Evolutionary conservation across 306 rosid species (phyloP).

Genomic region (Quillaja saponaria): DNA sequence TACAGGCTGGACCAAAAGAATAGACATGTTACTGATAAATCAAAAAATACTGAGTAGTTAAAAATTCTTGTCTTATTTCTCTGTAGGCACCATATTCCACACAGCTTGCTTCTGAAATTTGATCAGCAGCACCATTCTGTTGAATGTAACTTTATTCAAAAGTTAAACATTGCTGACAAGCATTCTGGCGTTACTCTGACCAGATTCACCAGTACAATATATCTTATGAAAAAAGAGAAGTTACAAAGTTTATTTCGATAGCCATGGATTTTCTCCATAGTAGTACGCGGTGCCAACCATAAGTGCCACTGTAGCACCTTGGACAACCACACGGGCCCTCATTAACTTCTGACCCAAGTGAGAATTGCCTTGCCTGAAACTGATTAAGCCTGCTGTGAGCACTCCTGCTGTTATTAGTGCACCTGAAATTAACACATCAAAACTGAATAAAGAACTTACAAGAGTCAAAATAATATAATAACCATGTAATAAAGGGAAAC

Average conservation of each 20-base stretch:
- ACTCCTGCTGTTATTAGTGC: constrained; percentile 84
- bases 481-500: not conserved
- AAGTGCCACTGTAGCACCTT: constrained; percentile 87
- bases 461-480: not conserved
- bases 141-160: not conserved
- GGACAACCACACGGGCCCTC: constrained; percentile 93
- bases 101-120: constrained; percentile 2
- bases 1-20: too few relatives aligned
- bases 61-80: not conserved
- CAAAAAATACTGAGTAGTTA: too few relatives aligned
- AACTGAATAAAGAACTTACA: constrained; percentile 19
- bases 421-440: constrained; percentile 48
- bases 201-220: constrained; percentile 19
- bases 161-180: constrained; percentile 9
- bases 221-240: constrained; percentile 6
- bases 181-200: constrained; percentile 24
- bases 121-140: not conserved
- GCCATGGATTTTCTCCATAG: constrained; percentile 87
- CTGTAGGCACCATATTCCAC: not conserved
- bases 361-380: constrained; percentile 85
- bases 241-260: constrained; percentile 32
- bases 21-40: too few relatives aligned
- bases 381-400: constrained; percentile 80
- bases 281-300: constrained; percentile 89
- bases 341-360: constrained; percentile 80